Evolutionary conservation across 768 basidiomycete genomes (phyloP).

Genomic region (Hericium coralloides): DNA sequence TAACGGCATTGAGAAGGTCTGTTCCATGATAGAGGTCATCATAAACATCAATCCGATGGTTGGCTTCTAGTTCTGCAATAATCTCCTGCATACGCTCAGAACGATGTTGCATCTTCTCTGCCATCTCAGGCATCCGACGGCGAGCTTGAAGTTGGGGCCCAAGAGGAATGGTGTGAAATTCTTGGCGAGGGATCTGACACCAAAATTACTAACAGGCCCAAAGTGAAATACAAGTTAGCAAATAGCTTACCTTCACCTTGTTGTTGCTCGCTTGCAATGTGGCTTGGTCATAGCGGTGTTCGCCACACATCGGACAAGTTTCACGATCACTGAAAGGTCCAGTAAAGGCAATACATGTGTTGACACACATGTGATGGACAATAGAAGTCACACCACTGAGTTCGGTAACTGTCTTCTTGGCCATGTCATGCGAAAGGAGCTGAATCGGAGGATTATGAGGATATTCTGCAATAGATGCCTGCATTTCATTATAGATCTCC

Average conservation of each 20-base stretch:
- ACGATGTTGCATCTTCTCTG: conserved; percentile 8
- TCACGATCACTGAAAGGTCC: conserved; percentile 11
- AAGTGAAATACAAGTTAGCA: too few species aligned
- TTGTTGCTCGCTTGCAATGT: background rate
- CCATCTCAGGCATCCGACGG: background rate
- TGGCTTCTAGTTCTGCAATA: background rate
- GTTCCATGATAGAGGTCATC: conserved; percentile 16
- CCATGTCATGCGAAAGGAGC: background rate
- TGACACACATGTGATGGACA: conserved; percentile 8
- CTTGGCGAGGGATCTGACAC: conserved; percentile 1
- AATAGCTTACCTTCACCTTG: conserved; percentile 4
- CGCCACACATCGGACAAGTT: conserved; percentile 7
- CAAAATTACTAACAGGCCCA: too few species aligned
- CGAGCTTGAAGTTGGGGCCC: conserved; percentile 14
- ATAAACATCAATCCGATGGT: background rate
- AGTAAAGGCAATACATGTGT: conserved; percentile 14
- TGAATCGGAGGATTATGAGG: background rate
- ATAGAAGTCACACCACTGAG: conserved; percentile 2
- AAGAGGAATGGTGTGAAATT: conserved; percentile 14
- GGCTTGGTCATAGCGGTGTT: conserved; percentile 5
- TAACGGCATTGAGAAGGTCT: conserved; percentile 19
- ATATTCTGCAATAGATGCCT: background rate
- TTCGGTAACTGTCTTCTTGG: background rate
- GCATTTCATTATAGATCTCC: conserved; percentile 3
- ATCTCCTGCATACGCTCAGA: background rate